Base-by-base conservation (phyloP, 495 filamentous ascomycete genomes). In the Penicillium tannophilum region DNA sequence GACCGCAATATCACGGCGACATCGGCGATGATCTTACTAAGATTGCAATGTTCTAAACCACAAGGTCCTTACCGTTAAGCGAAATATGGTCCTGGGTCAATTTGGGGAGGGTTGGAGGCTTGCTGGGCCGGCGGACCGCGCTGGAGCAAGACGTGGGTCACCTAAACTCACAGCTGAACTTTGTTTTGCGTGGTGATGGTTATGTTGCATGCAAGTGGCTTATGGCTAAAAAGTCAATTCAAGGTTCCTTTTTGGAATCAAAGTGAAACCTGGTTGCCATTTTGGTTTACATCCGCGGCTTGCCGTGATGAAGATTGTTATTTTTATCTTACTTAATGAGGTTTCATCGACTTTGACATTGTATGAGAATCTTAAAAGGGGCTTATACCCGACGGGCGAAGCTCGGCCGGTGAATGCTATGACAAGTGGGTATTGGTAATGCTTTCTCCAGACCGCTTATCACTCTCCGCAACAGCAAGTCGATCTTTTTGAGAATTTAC, bases 341-440 rank as follows among this genome's bases (percentile, higher is more conserved):
- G 36, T 41, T 12, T 12, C 36, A 41, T 17, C n/a, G 36, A 17
- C 12, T 41, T 41, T 41, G 12, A 41, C 33, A 11, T 3, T 36
- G 12, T 36, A 10, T 9, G 12, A 9, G 12, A 36, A 36, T 1
- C 1, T 10, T 36, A 54, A 62, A 30, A 44, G 36, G 24, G 14
- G 24, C 28, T 28, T 1, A 35, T 52, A 42, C 4, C n/a, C 42
- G 49, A 36, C 30, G 43, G 31, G 9, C 42, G 26, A 23, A n/a
- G 41, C 24, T 56, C 54, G 54, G 54, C 50, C 50, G 42, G 56
- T 28, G 4, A 28, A 2, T 41, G 39, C 14, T 41, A n/a, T 64
- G 55, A 64, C 52, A 24, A 48, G 41, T 19, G 47, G 24, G n/a
- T 56, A 61, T 63, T 63, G 55, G 56, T 56, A 63, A 66, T 60